A percentile compares a stretch with the other conserved stretches of the same genome.
Conservation (phyloP, 139 green algal species). For the Mesotaenium endlicherianum region DNA sequence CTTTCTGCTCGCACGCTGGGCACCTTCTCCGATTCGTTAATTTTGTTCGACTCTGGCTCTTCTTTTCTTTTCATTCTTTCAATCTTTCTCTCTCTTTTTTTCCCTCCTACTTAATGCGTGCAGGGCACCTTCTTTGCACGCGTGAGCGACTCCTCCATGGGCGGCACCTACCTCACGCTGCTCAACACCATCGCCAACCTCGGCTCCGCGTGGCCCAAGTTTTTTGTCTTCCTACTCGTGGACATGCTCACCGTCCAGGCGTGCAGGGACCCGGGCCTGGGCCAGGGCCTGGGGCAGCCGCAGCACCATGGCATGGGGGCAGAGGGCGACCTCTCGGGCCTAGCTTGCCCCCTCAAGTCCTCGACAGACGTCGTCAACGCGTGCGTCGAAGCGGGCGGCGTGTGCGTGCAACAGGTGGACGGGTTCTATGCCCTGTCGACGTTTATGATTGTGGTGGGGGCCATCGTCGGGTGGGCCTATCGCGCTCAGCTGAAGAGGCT, state of each 20-base stretch:
- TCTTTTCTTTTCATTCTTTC: too few relatives aligned
- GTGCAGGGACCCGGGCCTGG: not conserved
- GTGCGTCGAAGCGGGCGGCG: not conserved
- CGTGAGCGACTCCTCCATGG: conserved; percentile 62
- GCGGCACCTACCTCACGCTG: conserved; percentile 90
- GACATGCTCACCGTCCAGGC: conserved; percentile 1
- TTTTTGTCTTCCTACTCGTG: conserved; percentile 27
- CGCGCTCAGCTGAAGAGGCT: not conserved
- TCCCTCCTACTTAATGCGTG: too few relatives aligned
- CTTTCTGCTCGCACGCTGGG: too few relatives aligned
- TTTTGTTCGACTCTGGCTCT: too few relatives aligned
- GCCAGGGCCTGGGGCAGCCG: too few relatives aligned
- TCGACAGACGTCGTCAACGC: not conserved
- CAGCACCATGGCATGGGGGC: too few relatives aligned
- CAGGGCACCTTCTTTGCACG: conserved; percentile 34
- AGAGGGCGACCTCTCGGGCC: too few relatives aligned
- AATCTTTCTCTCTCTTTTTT: too few relatives aligned
- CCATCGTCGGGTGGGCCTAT: not conserved
- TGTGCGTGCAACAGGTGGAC: not conserved
- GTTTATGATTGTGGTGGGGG: not conserved
- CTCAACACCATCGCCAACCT: conserved; percentile 95
- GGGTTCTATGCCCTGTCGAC: conserved; percentile 8
- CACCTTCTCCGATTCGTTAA: too few relatives aligned
- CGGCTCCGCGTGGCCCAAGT: conserved; percentile 55
- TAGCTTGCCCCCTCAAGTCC: not conserved